These are phyloP conservation scores for Heliamphora exappendiculata DNA, from an alignment of 148 eudicot genomes.

Conservation along the genomic window DNA sequence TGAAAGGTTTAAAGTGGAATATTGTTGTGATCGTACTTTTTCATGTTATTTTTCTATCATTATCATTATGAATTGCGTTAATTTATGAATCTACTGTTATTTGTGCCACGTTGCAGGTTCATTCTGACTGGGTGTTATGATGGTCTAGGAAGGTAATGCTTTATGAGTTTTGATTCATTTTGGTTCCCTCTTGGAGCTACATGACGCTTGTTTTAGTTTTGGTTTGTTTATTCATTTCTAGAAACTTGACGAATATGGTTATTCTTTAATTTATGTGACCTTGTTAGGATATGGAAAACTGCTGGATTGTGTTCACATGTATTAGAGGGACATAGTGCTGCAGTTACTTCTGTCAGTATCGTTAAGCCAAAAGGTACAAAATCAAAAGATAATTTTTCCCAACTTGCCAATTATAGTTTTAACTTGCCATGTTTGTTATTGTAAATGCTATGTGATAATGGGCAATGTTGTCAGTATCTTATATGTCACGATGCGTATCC, in stretches of 20 bases:
- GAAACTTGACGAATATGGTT: neutral
- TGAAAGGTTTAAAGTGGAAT: neutral
- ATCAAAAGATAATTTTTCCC: neutral
- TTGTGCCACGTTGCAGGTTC: slow-evolving; percentile 40
- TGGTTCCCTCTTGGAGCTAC: neutral
- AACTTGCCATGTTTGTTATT: neutral
- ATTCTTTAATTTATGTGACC: neutral
- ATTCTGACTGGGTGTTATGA: slow-evolving; percentile 89
- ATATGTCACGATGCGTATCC: too few relatives aligned
- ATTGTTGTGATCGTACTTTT: neutral
- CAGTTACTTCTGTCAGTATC: slow-evolving; percentile 61
- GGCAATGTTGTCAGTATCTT: too few relatives aligned
- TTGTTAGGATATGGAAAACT: slow-evolving; percentile 67
- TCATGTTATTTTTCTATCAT: neutral
- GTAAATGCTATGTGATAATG: neutral
- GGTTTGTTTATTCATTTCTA: neutral
- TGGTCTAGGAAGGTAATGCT: slow-evolving; percentile 73
- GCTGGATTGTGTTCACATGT: slow-evolving; percentile 69
- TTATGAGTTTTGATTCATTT: neutral
- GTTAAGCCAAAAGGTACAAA: slow-evolving; percentile 48
- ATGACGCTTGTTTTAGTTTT: neutral
- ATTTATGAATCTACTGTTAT: neutral
- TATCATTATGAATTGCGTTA: neutral
- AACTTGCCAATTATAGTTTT: neutral
- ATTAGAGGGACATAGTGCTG: slow-evolving; percentile 70